phyloP scores from a whole-genome alignment of 176 grass and related monocot species.

The Avena atlantica region DNA sequence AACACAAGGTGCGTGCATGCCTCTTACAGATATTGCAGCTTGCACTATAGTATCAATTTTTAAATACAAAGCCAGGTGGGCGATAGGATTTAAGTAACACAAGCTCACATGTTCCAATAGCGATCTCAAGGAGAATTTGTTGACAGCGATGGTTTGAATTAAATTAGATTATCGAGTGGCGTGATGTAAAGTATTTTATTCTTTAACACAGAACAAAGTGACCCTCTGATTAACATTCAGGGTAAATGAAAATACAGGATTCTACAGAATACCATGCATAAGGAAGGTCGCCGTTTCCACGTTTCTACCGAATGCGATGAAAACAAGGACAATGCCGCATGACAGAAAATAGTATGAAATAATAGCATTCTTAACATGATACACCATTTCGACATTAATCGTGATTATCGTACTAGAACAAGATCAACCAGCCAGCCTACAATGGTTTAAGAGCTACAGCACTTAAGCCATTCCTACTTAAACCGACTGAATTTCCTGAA shows the following conservation, averaged over 20 bases:
- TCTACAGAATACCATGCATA: neutral
- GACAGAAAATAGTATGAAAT: neutral
- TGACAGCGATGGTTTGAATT: slow-evolving; percentile 1
- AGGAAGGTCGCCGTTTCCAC: neutral
- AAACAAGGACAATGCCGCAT: neutral
- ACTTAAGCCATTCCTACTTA: neutral
- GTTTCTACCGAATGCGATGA: neutral
- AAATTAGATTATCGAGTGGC: neutral
- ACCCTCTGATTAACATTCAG: neutral
- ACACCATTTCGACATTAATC: neutral
- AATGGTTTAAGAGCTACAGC: neutral
- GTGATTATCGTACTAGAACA: neutral
- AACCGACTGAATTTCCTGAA: neutral
- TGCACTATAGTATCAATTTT: neutral
- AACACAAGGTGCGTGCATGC: neutral
- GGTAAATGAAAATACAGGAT: slow-evolving; percentile 10
- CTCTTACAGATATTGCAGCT: neutral
- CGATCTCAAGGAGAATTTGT: neutral
- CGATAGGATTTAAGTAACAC: neutral
- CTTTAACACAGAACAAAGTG: neutral
- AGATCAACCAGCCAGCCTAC: neutral
- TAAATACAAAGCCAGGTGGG: slow-evolving; percentile 2
- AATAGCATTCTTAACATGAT: neutral
- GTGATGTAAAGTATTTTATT: neutral
- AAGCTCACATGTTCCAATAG: neutral